Base-by-base conservation (phyloP, 1,284 basidiomycete species). In the Athelia sp. region DNA sequence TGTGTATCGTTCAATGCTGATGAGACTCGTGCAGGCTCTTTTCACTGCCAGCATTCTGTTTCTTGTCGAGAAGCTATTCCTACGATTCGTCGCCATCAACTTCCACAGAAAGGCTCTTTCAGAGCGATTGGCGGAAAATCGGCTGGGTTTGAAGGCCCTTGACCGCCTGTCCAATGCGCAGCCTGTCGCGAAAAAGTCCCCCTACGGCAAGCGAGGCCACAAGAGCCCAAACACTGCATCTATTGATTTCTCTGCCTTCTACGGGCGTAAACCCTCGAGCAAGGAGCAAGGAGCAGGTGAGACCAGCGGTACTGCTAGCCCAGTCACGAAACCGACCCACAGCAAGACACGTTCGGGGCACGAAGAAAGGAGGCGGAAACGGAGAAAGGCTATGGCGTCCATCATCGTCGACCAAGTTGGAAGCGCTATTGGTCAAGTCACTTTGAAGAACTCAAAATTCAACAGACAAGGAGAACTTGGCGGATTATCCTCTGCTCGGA, bases 61-160 rank as follows among this genome's bases (percentile, higher is more conserved):
- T 8, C 74, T 89, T 3, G 74, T 69, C 9, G 87, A 90, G 61
- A 90, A 90, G 58, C 62, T 86, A 36, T 82, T 85, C 61, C 64
- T 90, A 24, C 83, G 81, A 56, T 82, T 84, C 54, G 78, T 88
- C 40, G 85, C 86, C n/a, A 88, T 88, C 66, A 83, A 79, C 57
- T 89, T 89, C 61, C 87, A 89, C 62, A 72, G 80, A 55, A 84
- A 78, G 54, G 86, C 87, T 4, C 75, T 89, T 23, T 80, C 84
- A 18, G 87, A 89, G 48, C 81, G 86, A 44, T 66, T 89, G 18
- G 70, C 72, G 3, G 86, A 88, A 62, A 89, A 89, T 57, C 75
- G 75, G 23, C 66, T 84, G 31, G 87, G 81, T 14, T 69, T 89
- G 24, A 81, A 76, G 56, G 84, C 82, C 1, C 72, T 89, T 17